Conservation (phyloP, 2,329 filamentous ascomycete species). For the Aspergillus sp. region DNA sequence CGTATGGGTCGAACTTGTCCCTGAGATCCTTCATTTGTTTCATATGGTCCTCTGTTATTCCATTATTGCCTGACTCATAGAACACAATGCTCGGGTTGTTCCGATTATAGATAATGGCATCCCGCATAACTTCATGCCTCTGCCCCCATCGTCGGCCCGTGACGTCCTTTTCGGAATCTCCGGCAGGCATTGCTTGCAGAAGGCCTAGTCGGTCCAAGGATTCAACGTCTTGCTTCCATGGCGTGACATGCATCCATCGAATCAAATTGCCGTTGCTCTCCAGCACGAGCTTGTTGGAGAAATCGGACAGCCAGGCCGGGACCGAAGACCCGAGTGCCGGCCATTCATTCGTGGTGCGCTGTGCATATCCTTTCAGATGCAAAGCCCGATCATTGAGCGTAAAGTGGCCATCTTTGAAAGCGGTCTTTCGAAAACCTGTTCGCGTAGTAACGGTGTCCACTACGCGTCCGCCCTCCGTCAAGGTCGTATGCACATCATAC, state of each 20-base stretch:
- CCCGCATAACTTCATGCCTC: conserved; percentile 1
- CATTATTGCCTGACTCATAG: conserved; percentile 1
- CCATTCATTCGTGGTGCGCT: conserved; percentile 3
- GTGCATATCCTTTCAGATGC: conserved; percentile 3
- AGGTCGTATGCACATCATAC: not conserved
- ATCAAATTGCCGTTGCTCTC: not conserved
- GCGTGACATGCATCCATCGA: conserved; percentile 1
- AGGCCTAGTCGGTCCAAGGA: not conserved
- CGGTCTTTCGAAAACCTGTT: not conserved
- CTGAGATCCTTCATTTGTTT: not conserved
- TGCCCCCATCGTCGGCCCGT: conserved; percentile 1
- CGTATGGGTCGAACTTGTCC: not conserved
- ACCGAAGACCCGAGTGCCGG: conserved; percentile 1
- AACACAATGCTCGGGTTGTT: conserved; percentile 3
- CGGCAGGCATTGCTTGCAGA: not conserved
- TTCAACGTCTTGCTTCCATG: not conserved
- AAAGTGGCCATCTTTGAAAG: not conserved
- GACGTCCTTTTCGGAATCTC: not conserved
- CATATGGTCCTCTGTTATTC: not conserved
- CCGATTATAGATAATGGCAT: conserved; percentile 4
- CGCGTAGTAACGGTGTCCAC: not conserved
- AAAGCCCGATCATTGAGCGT: not conserved
- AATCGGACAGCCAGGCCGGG: conserved; percentile 1
- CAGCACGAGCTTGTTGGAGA: not conserved
- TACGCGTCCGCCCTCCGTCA: not conserved